These are phyloP conservation scores for Immersiella caudata DNA, from an alignment of 495 filamentous ascomycete species.

Conservation along the genomic window DNA sequence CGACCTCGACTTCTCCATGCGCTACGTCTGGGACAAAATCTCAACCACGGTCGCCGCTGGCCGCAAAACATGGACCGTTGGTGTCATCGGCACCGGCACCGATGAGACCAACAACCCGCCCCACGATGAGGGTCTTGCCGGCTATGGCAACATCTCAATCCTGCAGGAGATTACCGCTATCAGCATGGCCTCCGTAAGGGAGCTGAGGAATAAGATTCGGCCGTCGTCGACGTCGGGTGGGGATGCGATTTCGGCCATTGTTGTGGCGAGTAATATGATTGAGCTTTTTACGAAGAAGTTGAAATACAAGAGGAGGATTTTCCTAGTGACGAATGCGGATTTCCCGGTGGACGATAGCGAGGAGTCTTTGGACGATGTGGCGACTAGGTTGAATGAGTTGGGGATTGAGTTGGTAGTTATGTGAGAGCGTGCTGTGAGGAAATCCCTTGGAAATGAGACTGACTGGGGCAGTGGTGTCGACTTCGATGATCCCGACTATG, in stretches of 20 bases:
- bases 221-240: conserved; percentile 62
- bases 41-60: conserved; percentile 78
- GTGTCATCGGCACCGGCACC: conserved; percentile 81
- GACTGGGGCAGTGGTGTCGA: conserved; percentile 71
- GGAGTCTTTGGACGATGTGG: conserved; percentile 66
- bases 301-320: conserved; percentile 83
- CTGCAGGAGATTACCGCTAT: conserved; percentile 71
- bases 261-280: conserved; percentile 88
- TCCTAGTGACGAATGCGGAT: conserved; percentile 80
- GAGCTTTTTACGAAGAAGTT: conserved; percentile 76
- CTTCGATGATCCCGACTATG: conserved; percentile 91
- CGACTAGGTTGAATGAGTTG: conserved; percentile 68
- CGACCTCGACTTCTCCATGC: conserved; percentile 87
- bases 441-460: neutral
- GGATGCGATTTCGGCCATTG: conserved; percentile 83
- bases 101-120: conserved; percentile 75
- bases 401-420: conserved; percentile 78
- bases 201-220: conserved; percentile 64
- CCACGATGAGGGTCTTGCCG: conserved; percentile 54
- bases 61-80: conserved; percentile 78
- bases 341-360: conserved; percentile 63
- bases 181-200: conserved; percentile 68
- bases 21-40: conserved; percentile 96
- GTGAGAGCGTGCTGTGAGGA: conserved; percentile 56
- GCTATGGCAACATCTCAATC: conserved; percentile 77